A percentile compares a stretch with the other conserved stretches of the same genome.
These are phyloP conservation scores for Arthromyces matolae DNA, from an alignment of 768 basidiomycete species.

Conservation along the genomic window DNA sequence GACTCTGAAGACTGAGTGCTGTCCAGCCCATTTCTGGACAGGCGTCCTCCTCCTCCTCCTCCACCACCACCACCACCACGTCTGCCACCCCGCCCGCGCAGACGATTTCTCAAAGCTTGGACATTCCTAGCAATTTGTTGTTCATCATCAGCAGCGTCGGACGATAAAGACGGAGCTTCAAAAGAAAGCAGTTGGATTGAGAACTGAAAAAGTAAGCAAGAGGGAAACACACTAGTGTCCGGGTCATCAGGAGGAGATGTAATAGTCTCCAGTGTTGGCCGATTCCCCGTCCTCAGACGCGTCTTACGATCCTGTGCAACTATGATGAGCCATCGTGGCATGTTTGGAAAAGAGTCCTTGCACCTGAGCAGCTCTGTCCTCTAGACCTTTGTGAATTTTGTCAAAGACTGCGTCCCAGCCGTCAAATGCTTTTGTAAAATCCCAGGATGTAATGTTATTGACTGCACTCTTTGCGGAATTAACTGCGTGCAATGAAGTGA, in stretches of 20 bases:
- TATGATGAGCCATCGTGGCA: constrained; percentile 2
- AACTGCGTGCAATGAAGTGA: constrained; percentile 74
- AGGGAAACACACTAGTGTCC: constrained; percentile 30
- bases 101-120: constrained; percentile 79
- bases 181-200: neutral
- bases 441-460: constrained; percentile 48
- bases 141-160: constrained; percentile 63
- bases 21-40: constrained; percentile 52
- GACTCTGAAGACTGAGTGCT: constrained; percentile 71
- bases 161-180: constrained; percentile 45
- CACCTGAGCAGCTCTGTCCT: constrained; percentile 72
- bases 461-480: constrained; percentile 42
- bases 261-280: constrained; percentile 31
- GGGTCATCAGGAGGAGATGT: constrained; percentile 61
- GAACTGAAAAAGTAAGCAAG: neutral
- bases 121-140: constrained; percentile 92
- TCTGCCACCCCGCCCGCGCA: constrained; percentile 71
- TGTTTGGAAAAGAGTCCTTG: constrained; percentile 13
- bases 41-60: constrained; percentile 48
- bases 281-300: constrained; percentile 46
- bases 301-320: constrained; percentile 66
- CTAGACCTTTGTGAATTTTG: constrained; percentile 66
- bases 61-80: constrained; percentile 53
- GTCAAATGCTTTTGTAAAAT: constrained; percentile 66
- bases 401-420: constrained; percentile 84